A percentile compares a stretch with the other conserved stretches of the same genome.
Conservation (phyloP, 169 alveolate genomes). For the Cryptosporidium bovis region DNA sequence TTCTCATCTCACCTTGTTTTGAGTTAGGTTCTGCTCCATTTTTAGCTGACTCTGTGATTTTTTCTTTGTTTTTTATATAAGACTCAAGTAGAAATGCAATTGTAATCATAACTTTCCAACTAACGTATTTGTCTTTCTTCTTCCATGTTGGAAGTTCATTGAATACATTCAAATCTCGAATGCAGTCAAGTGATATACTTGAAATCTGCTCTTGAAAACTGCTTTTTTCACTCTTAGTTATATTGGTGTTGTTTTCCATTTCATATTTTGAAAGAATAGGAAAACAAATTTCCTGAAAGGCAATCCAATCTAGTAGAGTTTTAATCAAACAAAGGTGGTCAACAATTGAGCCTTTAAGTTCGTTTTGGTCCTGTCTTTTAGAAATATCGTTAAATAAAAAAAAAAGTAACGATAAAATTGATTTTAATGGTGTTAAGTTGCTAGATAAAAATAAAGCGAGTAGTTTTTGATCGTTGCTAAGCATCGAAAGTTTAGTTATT, state of each 20-base stretch:
- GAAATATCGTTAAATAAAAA: neutral
- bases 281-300: neutral
- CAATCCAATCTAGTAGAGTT: constrained; percentile 13
- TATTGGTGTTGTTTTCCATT: neutral
- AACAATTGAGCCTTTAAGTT: neutral
- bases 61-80: neutral
- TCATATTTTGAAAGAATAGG: neutral
- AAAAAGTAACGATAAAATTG: neutral
- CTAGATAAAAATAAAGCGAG: constrained; percentile 28
- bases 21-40: too few relatives aligned
- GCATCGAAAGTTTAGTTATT: neutral
- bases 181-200: neutral
- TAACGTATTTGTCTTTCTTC: neutral
- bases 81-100: constrained; percentile 22
- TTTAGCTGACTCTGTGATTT: too few relatives aligned
- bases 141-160: neutral
- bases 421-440: constrained; percentile 15
- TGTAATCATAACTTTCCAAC: neutral
- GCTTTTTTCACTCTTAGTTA: neutral
- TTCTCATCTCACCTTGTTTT: too few relatives aligned
- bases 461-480: neutral
- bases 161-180: neutral
- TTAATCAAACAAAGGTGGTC: neutral
- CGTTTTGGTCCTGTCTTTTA: neutral
- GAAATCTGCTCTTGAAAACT: neutral